Evolutionary conservation across 176 grass and related monocot genomes (phyloP), one percentile per base, ranked within the genome.

Genomic region (Saccharum officinarum): DNA sequence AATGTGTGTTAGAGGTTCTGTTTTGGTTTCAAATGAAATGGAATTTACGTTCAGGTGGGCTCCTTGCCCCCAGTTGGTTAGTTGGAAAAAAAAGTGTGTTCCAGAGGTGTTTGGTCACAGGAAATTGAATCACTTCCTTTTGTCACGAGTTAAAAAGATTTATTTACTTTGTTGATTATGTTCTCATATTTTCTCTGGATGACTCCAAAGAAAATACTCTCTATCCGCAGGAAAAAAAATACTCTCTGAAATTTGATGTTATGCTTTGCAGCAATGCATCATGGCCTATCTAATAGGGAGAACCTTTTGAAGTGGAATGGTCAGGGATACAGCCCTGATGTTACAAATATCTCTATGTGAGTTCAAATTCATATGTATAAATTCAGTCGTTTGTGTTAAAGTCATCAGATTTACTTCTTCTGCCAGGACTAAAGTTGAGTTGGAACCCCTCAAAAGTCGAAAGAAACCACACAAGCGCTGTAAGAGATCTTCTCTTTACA

Each of bases 381-480:
- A 59, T 38, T 12, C 39, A 69, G 44, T 63, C 79, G 52, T 45
- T 20, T 83, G 34, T 82, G 45, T 52, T 41, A 77, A 20, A 86
- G 8, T 80, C 78, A 85, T 77, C 10, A 13, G 0, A 67, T 68
- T 87, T 85, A 26, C 40, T 44, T 71, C 85, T 84, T 77, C 78
- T 80, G 15, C 55, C 78, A 86, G 85, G 69, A 74, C 41, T 69
- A 85, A 40, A 55, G 73, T 44, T 68, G 36, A 78, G 71, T 1
- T n/a, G 45, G 72, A 86, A 47, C 37, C 76, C 36, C 82, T 73
- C 62, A 82, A 25, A 65, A 10, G 15, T 78, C 63, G 8, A 74
- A 91, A 79, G 78, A 91, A 76, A 88, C 40, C 45, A 81, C 90
- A 25, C 64, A 93, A 93, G 47, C 89, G 10, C 34, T 64, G 88